Percentiles rank a stretch among this genome's conserved stretches.
Evolutionary conservation across 2,329 filamentous ascomycete genomes (phyloP).

Genomic region (Fusarium proliferatum): DNA sequence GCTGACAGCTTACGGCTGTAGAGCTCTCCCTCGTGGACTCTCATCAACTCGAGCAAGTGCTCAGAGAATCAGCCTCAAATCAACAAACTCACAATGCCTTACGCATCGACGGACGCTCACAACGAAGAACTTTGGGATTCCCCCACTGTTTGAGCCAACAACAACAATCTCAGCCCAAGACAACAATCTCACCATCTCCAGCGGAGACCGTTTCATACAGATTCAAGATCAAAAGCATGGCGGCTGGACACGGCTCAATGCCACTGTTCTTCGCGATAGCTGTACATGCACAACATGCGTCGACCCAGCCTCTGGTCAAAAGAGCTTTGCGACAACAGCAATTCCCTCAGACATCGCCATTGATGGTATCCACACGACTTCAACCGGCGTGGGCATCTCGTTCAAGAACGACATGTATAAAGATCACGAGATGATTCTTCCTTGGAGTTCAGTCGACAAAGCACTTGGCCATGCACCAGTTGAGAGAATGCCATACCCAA

Average conservation of each 20-base stretch:
- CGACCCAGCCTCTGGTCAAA: slow-evolving; percentile 69
- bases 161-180: slow-evolving; percentile 10
- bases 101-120: slow-evolving; percentile 3
- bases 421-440: slow-evolving; percentile 49
- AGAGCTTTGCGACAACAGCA: slow-evolving; percentile 60
- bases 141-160: slow-evolving; percentile 26
- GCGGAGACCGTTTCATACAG: slow-evolving; percentile 43
- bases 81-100: background rate
- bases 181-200: slow-evolving; percentile 41
- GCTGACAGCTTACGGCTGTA: slow-evolving; percentile 22
- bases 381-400: slow-evolving; percentile 63
- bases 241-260: slow-evolving; percentile 42
- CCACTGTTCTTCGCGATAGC: slow-evolving; percentile 60
- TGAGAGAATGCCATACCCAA: slow-evolving; percentile 38
- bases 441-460: slow-evolving; percentile 53
- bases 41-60: slow-evolving; percentile 35
- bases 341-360: slow-evolving; percentile 52
- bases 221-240: slow-evolving; percentile 35
- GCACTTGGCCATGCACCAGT: slow-evolving; percentile 40
- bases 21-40: slow-evolving; percentile 4
- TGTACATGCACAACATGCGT: slow-evolving; percentile 66
- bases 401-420: slow-evolving; percentile 64
- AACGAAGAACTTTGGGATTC: slow-evolving; percentile 13
- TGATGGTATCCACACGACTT: slow-evolving; percentile 43
- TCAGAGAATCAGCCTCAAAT: background rate